phyloP scores from a whole-genome alignment of 2,329 filamentous ascomycete genomes.

The Fusarium fracticaudum region DNA sequence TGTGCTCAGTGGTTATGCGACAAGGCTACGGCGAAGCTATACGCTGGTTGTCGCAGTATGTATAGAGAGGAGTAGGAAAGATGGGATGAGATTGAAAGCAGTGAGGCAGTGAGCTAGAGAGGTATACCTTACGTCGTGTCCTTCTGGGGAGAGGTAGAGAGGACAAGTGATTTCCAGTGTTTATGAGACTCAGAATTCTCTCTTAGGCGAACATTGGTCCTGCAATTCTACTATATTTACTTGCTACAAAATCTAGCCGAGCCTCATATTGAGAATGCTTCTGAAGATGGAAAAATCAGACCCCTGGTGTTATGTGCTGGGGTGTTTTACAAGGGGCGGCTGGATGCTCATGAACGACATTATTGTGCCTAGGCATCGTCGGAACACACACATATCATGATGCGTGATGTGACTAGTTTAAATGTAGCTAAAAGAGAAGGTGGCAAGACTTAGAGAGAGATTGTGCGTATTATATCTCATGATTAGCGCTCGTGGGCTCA shows the following conservation, averaged over 20 bases:
- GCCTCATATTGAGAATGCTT: not conserved
- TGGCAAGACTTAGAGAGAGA: not conserved
- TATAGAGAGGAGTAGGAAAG: conserved; percentile 66
- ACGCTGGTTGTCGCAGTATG: conserved; percentile 92
- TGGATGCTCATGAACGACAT: conserved; percentile 15
- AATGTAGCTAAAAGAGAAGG: not conserved
- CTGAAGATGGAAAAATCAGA: conserved; percentile 17
- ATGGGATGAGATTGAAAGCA: not conserved
- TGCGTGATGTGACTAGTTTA: not conserved
- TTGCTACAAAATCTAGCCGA: conserved; percentile 8
- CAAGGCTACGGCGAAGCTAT: conserved; percentile 94
- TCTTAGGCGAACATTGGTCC: conserved; percentile 48
- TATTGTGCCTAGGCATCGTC: not conserved
- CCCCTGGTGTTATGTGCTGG: conserved; percentile 15
- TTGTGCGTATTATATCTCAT: not conserved
- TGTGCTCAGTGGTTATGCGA: conserved; percentile 99
- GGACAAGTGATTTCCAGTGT: conserved; percentile 40
- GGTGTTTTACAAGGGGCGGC: conserved; percentile 19
- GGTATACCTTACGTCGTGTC: conserved; percentile 34
- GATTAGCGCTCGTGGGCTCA: conserved; percentile 7
- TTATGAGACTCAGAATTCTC: conserved; percentile 50
- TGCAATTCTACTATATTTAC: conserved; percentile 45
- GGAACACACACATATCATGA: conserved; percentile 18
- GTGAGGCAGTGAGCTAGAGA: conserved; percentile 16
- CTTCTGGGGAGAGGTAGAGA: conserved; percentile 22